Evolutionary conservation across 2,329 filamentous ascomycete species (phyloP), one percentile per base, ranked within the genome.

Genomic region (Epichloe aotearoae): DNA sequence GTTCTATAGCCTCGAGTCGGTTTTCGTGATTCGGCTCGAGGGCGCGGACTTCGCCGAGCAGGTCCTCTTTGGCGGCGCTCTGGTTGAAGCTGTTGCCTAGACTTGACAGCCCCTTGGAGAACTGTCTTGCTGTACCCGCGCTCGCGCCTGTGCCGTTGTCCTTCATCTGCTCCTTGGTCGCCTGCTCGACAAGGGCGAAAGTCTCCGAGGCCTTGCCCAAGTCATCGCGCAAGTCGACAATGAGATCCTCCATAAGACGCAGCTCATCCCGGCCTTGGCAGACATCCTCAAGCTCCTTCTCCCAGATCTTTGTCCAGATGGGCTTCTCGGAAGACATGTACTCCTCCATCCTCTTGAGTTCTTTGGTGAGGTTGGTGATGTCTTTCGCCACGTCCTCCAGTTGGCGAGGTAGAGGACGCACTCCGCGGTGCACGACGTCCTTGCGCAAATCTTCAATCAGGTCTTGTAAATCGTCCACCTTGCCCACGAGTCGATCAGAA

Each of bases 301-400:
- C 91, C 93, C 93, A 98, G 56, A 97, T 95, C 79, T 96, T 96
- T 50, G 89, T 96, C 91, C 93, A 98, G 52, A 96, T 75, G 0
- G 93, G 93, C 67, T 95, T 95, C 76, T 98, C 93, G 45, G 81
- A 80, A 59, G 83, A 84, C 70, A 98, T 79, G 72, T 86, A 95
- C 15, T 95, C 90, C 64, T 95, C 87, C 77, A 98, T 84, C 70
- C 87, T 90, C 76, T 88, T 93, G 55, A 98, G 80, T 62, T 96
- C 90, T 62, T 88, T 84, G 46, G 83, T 86, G 34, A 93, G 82
- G 50, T 75, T 70, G 46, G 83, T 82, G 55, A 98, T 89, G 59
- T 97, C 91, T 68, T 93, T 94, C 57, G 85, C 84, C 19, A 96
- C 90, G 38, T 73, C 74, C 68, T 97, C 93, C 44, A 98, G 80